Evolutionary conservation across 176 grass and related monocot genomes (phyloP).

Genomic region (Sorghum bicolor): DNA sequence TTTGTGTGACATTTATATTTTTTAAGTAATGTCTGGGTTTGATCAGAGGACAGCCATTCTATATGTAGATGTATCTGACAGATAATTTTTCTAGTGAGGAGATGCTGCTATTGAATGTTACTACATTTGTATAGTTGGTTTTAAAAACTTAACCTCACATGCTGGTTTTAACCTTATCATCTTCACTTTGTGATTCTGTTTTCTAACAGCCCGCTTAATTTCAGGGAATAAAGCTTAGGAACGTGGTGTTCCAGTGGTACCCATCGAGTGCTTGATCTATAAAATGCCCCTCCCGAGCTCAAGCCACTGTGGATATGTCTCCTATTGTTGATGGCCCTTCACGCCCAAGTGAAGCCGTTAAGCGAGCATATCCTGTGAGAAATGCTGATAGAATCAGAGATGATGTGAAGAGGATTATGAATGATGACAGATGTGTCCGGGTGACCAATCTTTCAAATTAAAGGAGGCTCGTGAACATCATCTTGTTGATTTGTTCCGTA

Average conservation of each 20-base stretch:
- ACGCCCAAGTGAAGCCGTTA: background rate
- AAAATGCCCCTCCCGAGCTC: constrained; percentile 65
- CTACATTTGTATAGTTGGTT: background rate
- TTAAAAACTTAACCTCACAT: background rate
- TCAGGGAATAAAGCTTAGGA: constrained; percentile 60
- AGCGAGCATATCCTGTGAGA: background rate
- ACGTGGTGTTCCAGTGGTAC: constrained; percentile 30
- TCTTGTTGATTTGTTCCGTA: background rate
- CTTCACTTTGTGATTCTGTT: background rate
- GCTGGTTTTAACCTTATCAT: background rate
- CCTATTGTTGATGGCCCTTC: constrained; percentile 28
- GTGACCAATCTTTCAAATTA: background rate
- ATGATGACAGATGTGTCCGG: background rate
- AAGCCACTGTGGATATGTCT: background rate
- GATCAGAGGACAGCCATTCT: background rate
- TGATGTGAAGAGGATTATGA: background rate
- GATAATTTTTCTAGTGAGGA: background rate
- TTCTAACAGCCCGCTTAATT: constrained; percentile 12
- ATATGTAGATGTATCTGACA: background rate
- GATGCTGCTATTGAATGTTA: background rate
- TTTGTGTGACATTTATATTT: background rate
- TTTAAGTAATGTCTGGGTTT: background rate
- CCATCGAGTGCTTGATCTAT: constrained; percentile 73
- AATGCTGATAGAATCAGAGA: background rate
- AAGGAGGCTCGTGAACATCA: background rate